Percentiles rank a stretch among this genome's conserved stretches.
These are phyloP conservation scores for Jatropha podagrica DNA, from an alignment of 441 rosid genomes.

Conservation along the genomic window DNA sequence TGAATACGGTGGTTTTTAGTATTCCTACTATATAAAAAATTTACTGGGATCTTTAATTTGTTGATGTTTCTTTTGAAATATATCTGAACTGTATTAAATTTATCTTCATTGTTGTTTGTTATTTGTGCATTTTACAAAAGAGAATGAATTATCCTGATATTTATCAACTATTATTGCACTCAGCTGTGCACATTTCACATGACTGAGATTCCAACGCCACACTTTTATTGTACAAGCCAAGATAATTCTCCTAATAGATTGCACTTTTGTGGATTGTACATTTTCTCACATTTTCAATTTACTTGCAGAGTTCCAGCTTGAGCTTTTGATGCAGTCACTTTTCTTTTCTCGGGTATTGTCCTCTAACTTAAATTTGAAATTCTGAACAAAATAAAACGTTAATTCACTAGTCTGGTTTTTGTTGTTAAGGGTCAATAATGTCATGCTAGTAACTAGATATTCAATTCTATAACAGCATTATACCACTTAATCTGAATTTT, in stretches of 20 bases:
- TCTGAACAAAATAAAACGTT: slow-evolving; percentile 22
- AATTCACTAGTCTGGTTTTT: slow-evolving; percentile 19
- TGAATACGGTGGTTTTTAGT: neutral
- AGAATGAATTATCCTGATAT: neutral
- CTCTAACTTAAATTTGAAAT: slow-evolving; percentile 21
- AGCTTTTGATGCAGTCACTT: slow-evolving; percentile 91
- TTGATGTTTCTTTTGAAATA: no score
- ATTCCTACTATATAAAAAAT: no score
- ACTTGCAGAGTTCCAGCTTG: slow-evolving; percentile 91
- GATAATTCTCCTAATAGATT: slow-evolving; percentile 17
- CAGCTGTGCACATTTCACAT: neutral
- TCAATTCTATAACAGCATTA: neutral
- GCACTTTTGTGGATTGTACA: neutral
- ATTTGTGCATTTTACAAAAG: neutral
- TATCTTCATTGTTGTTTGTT: slow-evolving; percentile 1
- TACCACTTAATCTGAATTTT: neutral
- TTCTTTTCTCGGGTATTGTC: slow-evolving; percentile 84
- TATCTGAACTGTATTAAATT: slow-evolving; percentile 1
- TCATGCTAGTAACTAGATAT: neutral
- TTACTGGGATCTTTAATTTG: no score
- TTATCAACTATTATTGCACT: neutral
- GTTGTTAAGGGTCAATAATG: slow-evolving; percentile 8
- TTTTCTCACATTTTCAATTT: slow-evolving; percentile 25
- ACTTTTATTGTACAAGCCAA: neutral
- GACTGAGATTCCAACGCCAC: neutral